Conservation (phyloP, 306 rosid species). For the Vachellia collinsii region DNA sequence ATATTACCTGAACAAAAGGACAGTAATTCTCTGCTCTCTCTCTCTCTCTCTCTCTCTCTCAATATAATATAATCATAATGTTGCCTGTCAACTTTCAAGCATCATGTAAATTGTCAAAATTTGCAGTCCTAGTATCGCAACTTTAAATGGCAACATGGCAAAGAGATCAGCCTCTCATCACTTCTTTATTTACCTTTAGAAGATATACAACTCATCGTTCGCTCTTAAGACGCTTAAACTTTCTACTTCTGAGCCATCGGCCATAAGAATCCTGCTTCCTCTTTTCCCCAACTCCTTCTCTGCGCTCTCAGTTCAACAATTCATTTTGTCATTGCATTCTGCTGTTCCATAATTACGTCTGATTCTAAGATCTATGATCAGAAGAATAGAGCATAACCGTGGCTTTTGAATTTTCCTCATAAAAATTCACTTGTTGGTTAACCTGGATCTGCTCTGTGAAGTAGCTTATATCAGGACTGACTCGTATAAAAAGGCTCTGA, state of each 20-base stretch:
- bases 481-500: not conserved
- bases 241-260: conserved; percentile 75
- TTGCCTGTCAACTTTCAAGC: conserved; percentile 12
- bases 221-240: conserved; percentile 70
- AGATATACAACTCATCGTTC: conserved; percentile 65
- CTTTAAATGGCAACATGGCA: conserved; percentile 8
- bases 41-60: not conserved
- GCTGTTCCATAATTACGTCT: conserved; percentile 13
- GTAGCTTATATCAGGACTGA: not conserved
- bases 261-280: conserved; percentile 71
- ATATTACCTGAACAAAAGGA: not conserved
- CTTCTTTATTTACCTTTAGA: conserved; percentile 39
- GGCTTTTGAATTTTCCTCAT: not conserved
- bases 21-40: not conserved
- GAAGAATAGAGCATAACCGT: conserved; percentile 11
- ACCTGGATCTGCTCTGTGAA: conserved; percentile 1
- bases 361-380: conserved; percentile 6
- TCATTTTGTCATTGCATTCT: conserved; percentile 12
- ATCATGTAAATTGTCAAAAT: not conserved
- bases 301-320: conserved; percentile 45
- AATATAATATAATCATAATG: not conserved
- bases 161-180: conserved; percentile 3
- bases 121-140: conserved; percentile 6
- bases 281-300: conserved; percentile 71
- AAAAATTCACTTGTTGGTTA: not conserved